Percentiles rank a stretch among this genome's conserved stretches.
These are phyloP conservation scores for Wickerhamomyces tratensis DNA, from an alignment of 805 yeast genomes.

Conservation along the genomic window DNA sequence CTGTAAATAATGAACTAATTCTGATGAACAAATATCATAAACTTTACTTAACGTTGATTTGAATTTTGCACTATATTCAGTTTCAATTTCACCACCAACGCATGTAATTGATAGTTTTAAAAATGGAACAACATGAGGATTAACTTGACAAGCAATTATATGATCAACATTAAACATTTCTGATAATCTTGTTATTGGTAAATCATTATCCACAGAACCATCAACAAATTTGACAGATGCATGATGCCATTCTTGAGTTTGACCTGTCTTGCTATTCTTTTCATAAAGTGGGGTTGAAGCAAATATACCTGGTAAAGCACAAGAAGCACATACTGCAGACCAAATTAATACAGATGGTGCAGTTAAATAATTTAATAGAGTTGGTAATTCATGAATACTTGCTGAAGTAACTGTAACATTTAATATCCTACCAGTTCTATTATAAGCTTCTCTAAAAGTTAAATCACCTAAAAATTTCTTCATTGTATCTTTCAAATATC, in stretches of 20 bases:
- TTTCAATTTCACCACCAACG: constrained; percentile 62
- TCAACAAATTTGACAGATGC: constrained; percentile 78
- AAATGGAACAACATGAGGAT: constrained; percentile 91
- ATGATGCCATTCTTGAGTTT: constrained; percentile 73
- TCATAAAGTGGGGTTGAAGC: constrained; percentile 81
- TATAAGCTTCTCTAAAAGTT: constrained; percentile 90
- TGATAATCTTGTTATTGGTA: constrained; percentile 81
- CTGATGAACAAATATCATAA: constrained; percentile 55
- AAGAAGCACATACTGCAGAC: constrained; percentile 90
- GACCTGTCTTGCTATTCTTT: constrained; percentile 66
- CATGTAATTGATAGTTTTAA: constrained; percentile 57
- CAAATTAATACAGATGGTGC: constrained; percentile 76
- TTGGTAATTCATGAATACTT: constrained; percentile 83
- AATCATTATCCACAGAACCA: constrained; percentile 91
- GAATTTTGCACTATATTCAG: constrained; percentile 45
- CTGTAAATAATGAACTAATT: constrained; percentile 69
- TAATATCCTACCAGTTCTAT: constrained; percentile 86
- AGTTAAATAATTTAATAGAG: constrained; percentile 68
- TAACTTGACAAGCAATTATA: constrained; percentile 95
- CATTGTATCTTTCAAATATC: constrained; percentile 65
- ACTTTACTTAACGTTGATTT: constrained; percentile 41
- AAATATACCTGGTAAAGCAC: constrained; percentile 89
- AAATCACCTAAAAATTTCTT: constrained; percentile 73
- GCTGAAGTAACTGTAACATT: constrained; percentile 93
- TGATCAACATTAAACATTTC: constrained; percentile 98